These are phyloP conservation scores for Draba incana DNA, from an alignment of 345 rosid genomes.

Conservation along the genomic window DNA sequence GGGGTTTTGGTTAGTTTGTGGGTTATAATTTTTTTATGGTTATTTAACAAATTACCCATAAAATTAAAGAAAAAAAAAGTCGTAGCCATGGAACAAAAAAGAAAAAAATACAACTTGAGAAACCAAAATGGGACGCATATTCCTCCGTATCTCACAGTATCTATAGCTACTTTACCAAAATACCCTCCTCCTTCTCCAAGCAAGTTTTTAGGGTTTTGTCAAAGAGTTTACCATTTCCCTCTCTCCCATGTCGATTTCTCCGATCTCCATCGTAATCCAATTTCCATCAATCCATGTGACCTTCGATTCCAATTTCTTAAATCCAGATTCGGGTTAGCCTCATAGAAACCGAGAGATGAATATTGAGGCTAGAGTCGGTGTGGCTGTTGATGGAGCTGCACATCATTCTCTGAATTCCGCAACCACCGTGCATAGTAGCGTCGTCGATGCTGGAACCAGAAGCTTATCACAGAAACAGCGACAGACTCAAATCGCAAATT, in stretches of 20 bases:
- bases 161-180: background rate
- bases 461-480: conserved; percentile 35
- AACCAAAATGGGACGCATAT: conserved; percentile 25
- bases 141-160: conserved; percentile 25
- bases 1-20: no score
- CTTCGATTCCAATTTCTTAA: background rate
- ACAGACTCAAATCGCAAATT: conserved; percentile 55
- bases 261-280: conserved; percentile 23
- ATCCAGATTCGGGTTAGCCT: conserved; percentile 24
- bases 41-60: no score
- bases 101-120: background rate
- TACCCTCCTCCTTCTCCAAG: conserved; percentile 35
- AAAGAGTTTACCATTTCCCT: conserved; percentile 10
- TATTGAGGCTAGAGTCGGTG: conserved; percentile 83
- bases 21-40: no score
- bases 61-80: no score
- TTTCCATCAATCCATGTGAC: conserved; percentile 34
- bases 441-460: conserved; percentile 46
- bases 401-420: conserved; percentile 66
- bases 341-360: conserved; percentile 37
- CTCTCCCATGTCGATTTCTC: conserved; percentile 42
- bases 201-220: conserved; percentile 39
- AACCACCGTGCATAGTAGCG: conserved; percentile 57
- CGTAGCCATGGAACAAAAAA: no score
- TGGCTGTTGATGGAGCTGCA: conserved; percentile 74